These are phyloP conservation scores for Obelidium mucronatum DNA, from an alignment of 192 early-diverging fungal species.

Conservation along the genomic window DNA sequence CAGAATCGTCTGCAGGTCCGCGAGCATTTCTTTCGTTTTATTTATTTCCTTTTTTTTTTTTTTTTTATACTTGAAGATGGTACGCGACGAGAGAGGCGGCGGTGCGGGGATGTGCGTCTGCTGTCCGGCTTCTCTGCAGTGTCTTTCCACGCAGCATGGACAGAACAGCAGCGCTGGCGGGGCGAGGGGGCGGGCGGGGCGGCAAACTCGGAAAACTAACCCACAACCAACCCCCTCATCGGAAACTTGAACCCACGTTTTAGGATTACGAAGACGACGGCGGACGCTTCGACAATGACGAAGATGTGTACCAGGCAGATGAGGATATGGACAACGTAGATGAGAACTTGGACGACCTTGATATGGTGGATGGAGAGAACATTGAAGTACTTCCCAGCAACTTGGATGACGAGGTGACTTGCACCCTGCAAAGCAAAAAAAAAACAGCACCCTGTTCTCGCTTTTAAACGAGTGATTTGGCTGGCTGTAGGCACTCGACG, in stretches of 20 bases:
- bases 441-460: not conserved
- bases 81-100: too few relatives aligned
- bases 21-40: not conserved
- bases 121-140: too few relatives aligned
- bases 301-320: not conserved
- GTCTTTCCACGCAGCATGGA: too few relatives aligned
- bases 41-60: not conserved
- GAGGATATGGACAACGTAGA: constrained; percentile 34
- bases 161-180: not conserved
- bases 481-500: constrained; percentile 4
- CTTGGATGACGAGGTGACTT: constrained; percentile 1
- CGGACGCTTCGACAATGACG: constrained; percentile 9
- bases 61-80: too few relatives aligned
- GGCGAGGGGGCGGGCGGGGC: not conserved
- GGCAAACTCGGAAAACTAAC: not conserved
- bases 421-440: too few relatives aligned
- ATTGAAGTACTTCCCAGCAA: constrained; percentile 12
- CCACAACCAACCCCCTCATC: not conserved
- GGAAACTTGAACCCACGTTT: not conserved
- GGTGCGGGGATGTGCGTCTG: too few relatives aligned
- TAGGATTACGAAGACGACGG: constrained; percentile 28
- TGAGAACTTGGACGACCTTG: constrained; percentile 17
- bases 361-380: constrained; percentile 1
- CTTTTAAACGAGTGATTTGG: not conserved
- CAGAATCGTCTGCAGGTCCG: not conserved